A percentile compares a stretch with the other conserved stretches of the same genome.
phyloP scores from a whole-genome alignment of 805 yeast genomes.

The Metschnikowia noctiluminum region DNA sequence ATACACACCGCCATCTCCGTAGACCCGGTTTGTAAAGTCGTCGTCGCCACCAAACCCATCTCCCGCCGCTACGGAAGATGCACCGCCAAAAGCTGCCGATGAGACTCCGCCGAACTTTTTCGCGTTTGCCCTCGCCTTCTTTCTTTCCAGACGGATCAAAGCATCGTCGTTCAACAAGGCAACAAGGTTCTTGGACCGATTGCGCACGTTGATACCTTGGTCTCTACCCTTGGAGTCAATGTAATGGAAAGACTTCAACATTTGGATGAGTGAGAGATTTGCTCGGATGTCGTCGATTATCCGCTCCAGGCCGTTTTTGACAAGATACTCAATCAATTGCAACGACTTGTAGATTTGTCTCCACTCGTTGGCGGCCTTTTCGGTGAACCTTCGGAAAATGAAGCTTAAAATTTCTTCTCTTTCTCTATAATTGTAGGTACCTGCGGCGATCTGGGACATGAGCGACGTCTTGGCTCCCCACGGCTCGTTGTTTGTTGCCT shows the following conservation, averaged over 20 bases:
- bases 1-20: constrained; percentile 70
- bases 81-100: constrained; percentile 49
- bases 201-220: constrained; percentile 93
- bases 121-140: constrained; percentile 82
- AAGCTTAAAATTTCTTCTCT: constrained; percentile 75
- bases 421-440: constrained; percentile 83
- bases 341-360: constrained; percentile 94
- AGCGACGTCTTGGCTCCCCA: constrained; percentile 94
- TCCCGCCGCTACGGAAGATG: constrained; percentile 34
- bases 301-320: constrained; percentile 91
- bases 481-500: constrained; percentile 98
- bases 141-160: constrained; percentile 76
- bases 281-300: constrained; percentile 93
- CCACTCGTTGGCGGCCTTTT: constrained; percentile 95
- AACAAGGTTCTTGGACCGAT: constrained; percentile 76
- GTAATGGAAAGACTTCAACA: constrained; percentile 92
- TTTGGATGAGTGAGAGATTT: constrained; percentile 72
- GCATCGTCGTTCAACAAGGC: constrained; percentile 73
- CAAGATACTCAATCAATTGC: constrained; percentile 84
- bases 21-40: constrained; percentile 52
- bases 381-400: constrained; percentile 87
- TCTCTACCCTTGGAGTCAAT: constrained; percentile 92
- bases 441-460: constrained; percentile 95
- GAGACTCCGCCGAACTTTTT: constrained; percentile 82
- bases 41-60: constrained; percentile 37